phyloP scores from a whole-genome alignment of 2,329 filamentous ascomycete species.

The Coniochaeta sp. region DNA sequence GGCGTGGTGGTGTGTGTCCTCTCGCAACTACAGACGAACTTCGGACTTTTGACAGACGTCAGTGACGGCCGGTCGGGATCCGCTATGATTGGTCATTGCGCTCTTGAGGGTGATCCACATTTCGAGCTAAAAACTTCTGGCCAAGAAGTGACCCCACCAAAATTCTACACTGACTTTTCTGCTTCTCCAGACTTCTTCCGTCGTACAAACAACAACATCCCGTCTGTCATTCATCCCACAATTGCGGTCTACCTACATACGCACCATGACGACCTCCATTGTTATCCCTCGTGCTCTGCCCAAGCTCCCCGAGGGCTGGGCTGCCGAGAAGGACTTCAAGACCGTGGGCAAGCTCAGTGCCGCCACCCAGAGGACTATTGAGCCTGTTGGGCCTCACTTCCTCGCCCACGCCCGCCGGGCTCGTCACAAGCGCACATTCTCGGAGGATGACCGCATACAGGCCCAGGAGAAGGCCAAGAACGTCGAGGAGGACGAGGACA shows the following conservation, averaged over 20 bases:
- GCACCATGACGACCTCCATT: slow-evolving; percentile 41
- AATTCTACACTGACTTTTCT: neutral
- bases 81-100: neutral
- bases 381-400: slow-evolving; percentile 96
- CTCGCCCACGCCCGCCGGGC: slow-evolving; percentile 93
- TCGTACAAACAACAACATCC: neutral
- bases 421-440: slow-evolving; percentile 95
- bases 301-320: slow-evolving; percentile 72
- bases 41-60: too few relatives aligned
- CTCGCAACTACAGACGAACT: too few relatives aligned
- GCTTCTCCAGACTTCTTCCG: neutral
- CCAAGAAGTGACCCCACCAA: slow-evolving; percentile 3
- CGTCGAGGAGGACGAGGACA: slow-evolving; percentile 79
- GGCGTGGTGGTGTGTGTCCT: neutral
- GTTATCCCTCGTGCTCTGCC: slow-evolving; percentile 64
- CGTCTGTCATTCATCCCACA: too few relatives aligned
- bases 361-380: slow-evolving; percentile 78
- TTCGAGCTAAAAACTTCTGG: neutral
- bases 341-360: slow-evolving; percentile 67
- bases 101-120: too few relatives aligned
- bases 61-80: too few relatives aligned
- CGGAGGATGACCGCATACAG: slow-evolving; percentile 96
- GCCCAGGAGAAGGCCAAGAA: slow-evolving; percentile 94
- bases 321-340: slow-evolving; percentile 88
- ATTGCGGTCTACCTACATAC: neutral